phyloP scores from a whole-genome alignment of 371 early-diverging fungal species.

The Rhizomucor miehei region DNA sequence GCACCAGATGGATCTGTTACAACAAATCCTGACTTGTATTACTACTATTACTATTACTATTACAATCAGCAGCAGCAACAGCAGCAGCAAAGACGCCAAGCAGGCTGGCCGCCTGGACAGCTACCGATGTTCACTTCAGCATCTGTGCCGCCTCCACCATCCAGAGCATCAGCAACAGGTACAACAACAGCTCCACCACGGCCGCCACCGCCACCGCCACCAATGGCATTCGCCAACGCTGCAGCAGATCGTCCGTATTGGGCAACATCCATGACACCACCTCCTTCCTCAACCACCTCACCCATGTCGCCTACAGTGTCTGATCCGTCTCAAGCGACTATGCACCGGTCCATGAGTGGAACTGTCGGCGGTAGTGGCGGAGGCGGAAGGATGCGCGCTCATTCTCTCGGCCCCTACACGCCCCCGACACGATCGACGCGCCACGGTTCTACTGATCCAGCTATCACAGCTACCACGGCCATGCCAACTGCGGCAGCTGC shows the following conservation, averaged over 20 bases:
- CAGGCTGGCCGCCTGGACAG: not conserved
- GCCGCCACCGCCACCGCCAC: conserved; percentile 23
- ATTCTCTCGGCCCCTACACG: conserved; percentile 41
- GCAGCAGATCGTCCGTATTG: not conserved
- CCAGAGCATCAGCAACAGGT: conserved; percentile 6
- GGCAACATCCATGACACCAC: conserved; percentile 12
- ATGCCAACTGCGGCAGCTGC: conserved; percentile 6
- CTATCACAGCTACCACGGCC: not conserved
- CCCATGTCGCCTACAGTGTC: conserved; percentile 12
- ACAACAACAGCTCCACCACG: conserved; percentile 12
- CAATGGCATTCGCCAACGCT: conserved; percentile 8
- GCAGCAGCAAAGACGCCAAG: conserved; percentile 26
- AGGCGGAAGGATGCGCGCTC: conserved; percentile 32
- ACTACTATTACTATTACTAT: conserved; percentile 47
- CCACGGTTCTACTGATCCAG: conserved; percentile 9
- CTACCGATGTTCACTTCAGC: not conserved
- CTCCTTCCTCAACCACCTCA: conserved; percentile 30
- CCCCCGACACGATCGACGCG: conserved; percentile 12
- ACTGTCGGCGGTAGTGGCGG: conserved; percentile 10
- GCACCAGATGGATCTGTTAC: conserved; percentile 26
- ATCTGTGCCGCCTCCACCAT: conserved; percentile 8
- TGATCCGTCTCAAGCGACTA: conserved; percentile 5
- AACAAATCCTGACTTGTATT: conserved; percentile 37
- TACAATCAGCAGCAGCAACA: conserved; percentile 46
- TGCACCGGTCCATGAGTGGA: not conserved